Evolutionary conservation across 306 rosid genomes (phyloP), one percentile per base, ranked within the genome.

Genomic region (Echinosophora koreensis): DNA sequence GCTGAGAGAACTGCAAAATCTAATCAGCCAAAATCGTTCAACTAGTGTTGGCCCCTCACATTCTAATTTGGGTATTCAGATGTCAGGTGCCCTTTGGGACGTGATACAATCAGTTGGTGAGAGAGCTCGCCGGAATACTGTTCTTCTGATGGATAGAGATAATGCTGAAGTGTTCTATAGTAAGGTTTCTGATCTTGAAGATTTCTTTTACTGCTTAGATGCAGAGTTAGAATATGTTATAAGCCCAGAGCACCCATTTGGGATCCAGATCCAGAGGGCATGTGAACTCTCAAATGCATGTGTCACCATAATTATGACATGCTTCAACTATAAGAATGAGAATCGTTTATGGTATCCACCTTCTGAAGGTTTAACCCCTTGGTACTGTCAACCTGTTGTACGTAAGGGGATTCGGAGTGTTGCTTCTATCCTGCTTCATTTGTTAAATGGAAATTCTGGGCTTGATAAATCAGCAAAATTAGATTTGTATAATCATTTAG

Each of bases 131-230:
- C 79, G 96, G 67, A 92, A 86, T 86, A 92, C 96, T 71, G 96
- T 95, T 78, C 93, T 95, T 83, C 84, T 95, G 77, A 95, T 92
- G 98, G 98, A 95, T 77, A 92, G 98, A 81, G 98, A 95, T 85
- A 95, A 95, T 50, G 92, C 98, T 18, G 98, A 95, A 86, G 98
- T 90, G 44, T 90, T 95, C 84, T 95, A 92, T 84, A 95, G 98
- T 60, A 95, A 95, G 82, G 95, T 95, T 86, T 95, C 98, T 61
- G 93, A 90, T 69, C 97, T 94, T 77, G 97, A 92, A 76, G 87
- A 89, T 84, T 87, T 92, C 74, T 92, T 92, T 86, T 75, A 86
- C 80, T 92, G 97, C 82, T 84, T 92, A 79, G 91, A 95, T 81
- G 89, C 84, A 77, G 96, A 95, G 83, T 82, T 90, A 41, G 96